phyloP scores from a whole-genome alignment of 768 basidiomycete species.

The Mycena indigotica region DNA sequence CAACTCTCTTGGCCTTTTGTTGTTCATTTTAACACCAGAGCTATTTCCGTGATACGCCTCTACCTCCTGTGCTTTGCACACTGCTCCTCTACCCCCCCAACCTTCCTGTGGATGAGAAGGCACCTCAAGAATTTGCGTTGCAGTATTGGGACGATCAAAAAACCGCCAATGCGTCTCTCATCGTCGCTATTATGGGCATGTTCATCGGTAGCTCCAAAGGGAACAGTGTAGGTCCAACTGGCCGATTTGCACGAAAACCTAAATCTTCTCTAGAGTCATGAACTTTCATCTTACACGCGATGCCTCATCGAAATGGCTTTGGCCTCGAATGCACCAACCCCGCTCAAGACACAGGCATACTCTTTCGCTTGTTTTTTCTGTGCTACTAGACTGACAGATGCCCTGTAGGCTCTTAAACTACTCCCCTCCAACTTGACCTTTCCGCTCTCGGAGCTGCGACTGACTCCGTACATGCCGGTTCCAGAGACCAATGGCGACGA shows the following conservation, averaged over 20 bases:
- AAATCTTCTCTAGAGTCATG: slow-evolving; percentile 48
- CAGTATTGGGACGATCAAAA: slow-evolving; percentile 98
- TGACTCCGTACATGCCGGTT: slow-evolving; percentile 76
- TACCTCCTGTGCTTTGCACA: slow-evolving; percentile 67
- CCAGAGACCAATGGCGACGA: slow-evolving; percentile 88
- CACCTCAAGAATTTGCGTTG: slow-evolving; percentile 88
- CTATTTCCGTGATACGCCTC: slow-evolving; percentile 89
- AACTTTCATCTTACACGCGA: slow-evolving; percentile 61
- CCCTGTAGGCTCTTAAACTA: slow-evolving; percentile 45
- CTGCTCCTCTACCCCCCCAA: slow-evolving; percentile 72
- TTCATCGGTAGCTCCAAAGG: slow-evolving; percentile 72
- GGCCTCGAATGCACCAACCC: slow-evolving; percentile 90
- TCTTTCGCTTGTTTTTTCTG: background rate
- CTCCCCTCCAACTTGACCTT: slow-evolving; percentile 53
- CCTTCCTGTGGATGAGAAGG: slow-evolving; percentile 54
- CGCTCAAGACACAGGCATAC: slow-evolving; percentile 81
- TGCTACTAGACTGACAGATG: slow-evolving; percentile 19
- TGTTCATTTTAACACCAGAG: slow-evolving; percentile 56
- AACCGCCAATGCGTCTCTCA: slow-evolving; percentile 72
- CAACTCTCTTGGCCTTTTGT: background rate
- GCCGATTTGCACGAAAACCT: background rate
- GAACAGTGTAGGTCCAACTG: slow-evolving; percentile 48
- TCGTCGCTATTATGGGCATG: slow-evolving; percentile 84
- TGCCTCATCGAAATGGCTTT: slow-evolving; percentile 87
- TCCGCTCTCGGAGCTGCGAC: slow-evolving; percentile 65